Percentiles rank a stretch among this genome's conserved stretches.
Evolutionary conservation across 1,284 basidiomycete species (phyloP).

Genomic region (Cutaneotrichosporon mucoides): DNA sequence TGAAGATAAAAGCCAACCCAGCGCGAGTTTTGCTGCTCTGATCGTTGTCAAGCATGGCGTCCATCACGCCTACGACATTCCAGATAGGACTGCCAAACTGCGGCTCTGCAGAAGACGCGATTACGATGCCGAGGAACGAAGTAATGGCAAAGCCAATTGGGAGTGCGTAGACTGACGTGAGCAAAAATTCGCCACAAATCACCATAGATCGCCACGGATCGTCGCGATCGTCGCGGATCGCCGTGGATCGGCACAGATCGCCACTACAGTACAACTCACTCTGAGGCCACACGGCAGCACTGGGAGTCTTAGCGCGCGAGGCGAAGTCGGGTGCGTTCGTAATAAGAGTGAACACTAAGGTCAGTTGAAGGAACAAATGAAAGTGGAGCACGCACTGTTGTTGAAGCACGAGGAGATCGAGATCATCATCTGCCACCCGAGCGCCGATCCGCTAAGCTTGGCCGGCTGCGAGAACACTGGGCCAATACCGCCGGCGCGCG

Average conservation of each 20-base stretch:
- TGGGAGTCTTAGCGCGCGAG: constrained; percentile 63
- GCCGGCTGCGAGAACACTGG: constrained; percentile 69
- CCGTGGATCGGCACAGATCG: neutral
- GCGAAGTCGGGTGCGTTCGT: constrained; percentile 70
- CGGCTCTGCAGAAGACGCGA: constrained; percentile 69
- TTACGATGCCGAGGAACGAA: constrained; percentile 77
- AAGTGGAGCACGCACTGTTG: constrained; percentile 55
- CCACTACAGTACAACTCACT: constrained; percentile 14
- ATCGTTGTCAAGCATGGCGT: constrained; percentile 34
- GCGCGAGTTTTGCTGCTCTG: constrained; percentile 29
- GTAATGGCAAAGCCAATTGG: constrained; percentile 72
- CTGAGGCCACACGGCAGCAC: constrained; percentile 67
- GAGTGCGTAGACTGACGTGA: constrained; percentile 55
- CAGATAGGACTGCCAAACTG: constrained; percentile 75
- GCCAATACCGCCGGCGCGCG: constrained; percentile 72
- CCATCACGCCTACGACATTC: constrained; percentile 53
- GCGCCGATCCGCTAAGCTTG: constrained; percentile 62
- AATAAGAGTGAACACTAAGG: constrained; percentile 34
- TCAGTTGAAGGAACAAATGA: neutral
- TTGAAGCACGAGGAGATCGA: constrained; percentile 73
- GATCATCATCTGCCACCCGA: constrained; percentile 75
- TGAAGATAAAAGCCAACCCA: constrained; percentile 60
- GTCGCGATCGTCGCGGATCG: too few species aligned
- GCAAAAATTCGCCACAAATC: too few species aligned
- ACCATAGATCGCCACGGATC: too few species aligned